These are phyloP conservation scores for Aaosphaeria arxii DNA, from an alignment of 2,329 filamentous ascomycete genomes.

Conservation along the genomic window DNA sequence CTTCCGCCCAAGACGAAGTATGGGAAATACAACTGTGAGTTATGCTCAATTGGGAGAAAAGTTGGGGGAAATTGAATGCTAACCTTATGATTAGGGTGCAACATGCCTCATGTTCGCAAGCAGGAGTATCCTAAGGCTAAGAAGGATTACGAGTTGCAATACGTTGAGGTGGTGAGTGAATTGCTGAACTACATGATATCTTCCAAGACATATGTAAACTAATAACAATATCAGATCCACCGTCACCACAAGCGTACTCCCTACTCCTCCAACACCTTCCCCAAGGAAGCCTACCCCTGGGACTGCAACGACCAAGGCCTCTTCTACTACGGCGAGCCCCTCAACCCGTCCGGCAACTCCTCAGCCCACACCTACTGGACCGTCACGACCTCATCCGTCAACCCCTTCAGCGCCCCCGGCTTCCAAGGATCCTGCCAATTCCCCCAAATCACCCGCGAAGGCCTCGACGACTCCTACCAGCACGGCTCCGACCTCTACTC, in stretches of 20 bases:
- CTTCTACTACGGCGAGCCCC: conserved; percentile 65
- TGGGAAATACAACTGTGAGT: conserved; percentile 64
- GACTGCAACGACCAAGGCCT: conserved; percentile 68
- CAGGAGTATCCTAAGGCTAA: conserved; percentile 59
- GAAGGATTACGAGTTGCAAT: conserved; percentile 62
- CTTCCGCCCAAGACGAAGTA: conserved; percentile 54
- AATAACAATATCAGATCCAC: conserved; percentile 59
- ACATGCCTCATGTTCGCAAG: conserved; percentile 78
- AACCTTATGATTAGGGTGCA: conserved; percentile 50
- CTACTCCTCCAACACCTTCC: conserved; percentile 75
- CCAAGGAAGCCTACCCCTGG: conserved; percentile 70
- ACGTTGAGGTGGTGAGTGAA: conserved; percentile 66
- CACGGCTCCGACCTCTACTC: conserved; percentile 74
- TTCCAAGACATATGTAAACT: background rate
- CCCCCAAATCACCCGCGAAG: conserved; percentile 71
- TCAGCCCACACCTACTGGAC: conserved; percentile 64
- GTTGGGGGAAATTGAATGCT: no score
- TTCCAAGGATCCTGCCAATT: conserved; percentile 76
- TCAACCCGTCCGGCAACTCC: conserved; percentile 43
- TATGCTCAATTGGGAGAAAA: no score
- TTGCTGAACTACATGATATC: conserved; percentile 8
- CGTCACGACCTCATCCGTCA: conserved; percentile 58
- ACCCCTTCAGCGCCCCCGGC: conserved; percentile 64
- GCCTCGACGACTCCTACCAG: conserved; percentile 70
- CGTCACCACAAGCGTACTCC: conserved; percentile 83